phyloP scores from a whole-genome alignment of 108 stramenopile genomes.

The Nitzschia sp. region DNA sequence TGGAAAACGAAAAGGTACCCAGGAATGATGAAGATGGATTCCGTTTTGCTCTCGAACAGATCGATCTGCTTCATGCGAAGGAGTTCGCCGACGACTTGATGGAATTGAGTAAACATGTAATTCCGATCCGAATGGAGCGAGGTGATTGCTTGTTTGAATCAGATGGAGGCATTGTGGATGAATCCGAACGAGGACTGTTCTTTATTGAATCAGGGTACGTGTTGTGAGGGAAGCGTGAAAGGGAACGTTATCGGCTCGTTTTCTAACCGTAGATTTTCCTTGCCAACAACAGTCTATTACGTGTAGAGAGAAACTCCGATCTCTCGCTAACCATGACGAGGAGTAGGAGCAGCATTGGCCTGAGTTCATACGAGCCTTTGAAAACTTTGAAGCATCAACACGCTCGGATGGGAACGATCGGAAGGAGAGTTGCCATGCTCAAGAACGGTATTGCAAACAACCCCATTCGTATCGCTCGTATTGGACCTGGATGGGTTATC shows the following conservation, averaged over 20 bases:
- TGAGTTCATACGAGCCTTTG: background rate
- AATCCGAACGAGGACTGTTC: constrained; percentile 58
- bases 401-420: constrained; percentile 50
- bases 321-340: constrained; percentile 10
- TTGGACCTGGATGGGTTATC: constrained; percentile 55
- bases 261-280: background rate
- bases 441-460: constrained; percentile 19
- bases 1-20: background rate
- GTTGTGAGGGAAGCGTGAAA: background rate
- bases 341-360: background rate
- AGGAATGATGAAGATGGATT: constrained; percentile 36
- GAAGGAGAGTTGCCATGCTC: constrained; percentile 18
- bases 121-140: constrained; percentile 36
- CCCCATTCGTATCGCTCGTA: constrained; percentile 55
- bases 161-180: constrained; percentile 33
- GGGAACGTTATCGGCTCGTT: background rate
- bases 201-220: constrained; percentile 59
- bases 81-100: constrained; percentile 38
- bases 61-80: constrained; percentile 58
- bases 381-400: constrained; percentile 42
- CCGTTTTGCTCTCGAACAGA: constrained; percentile 50
- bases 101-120: constrained; percentile 45
- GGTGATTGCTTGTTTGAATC: constrained; percentile 32
- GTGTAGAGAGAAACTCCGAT: constrained; percentile 3
- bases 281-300: background rate